A percentile compares a stretch with the other conserved stretches of the same genome.
Evolutionary conservation across 495 filamentous ascomycete species (phyloP).

Genomic region (Neurospora pannonica): DNA sequence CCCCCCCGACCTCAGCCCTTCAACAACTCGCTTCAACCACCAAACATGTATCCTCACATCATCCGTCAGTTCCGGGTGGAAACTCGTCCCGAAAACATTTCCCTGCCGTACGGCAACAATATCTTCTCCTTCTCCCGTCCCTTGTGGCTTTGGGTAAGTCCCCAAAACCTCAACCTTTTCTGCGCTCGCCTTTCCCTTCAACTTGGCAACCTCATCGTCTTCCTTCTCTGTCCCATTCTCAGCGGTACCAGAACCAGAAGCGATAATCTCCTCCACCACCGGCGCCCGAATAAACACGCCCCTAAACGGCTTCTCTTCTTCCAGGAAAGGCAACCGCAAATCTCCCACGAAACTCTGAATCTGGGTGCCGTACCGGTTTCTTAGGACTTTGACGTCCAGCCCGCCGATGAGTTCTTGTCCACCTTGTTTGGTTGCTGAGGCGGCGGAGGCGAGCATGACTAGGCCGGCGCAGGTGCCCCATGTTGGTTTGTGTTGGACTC

Average conservation of each 20-base stretch:
- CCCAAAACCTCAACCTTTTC: slow-evolving; percentile 49
- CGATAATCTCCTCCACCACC: slow-evolving; percentile 76
- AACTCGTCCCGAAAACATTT: slow-evolving; percentile 93
- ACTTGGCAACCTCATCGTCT: slow-evolving; percentile 17
- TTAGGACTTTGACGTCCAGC: slow-evolving; percentile 78
- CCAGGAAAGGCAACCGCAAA: slow-evolving; percentile 65
- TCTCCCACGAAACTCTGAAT: slow-evolving; percentile 83
- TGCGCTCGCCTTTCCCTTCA: not conserved
- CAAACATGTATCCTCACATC: slow-evolving; percentile 86
- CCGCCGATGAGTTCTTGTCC: slow-evolving; percentile 93
- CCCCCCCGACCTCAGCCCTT: slow-evolving; percentile 9
- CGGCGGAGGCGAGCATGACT: slow-evolving; percentile 81
- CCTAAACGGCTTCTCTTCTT: slow-evolving; percentile 45
- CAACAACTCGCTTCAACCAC: slow-evolving; percentile 73
- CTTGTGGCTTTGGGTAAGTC: slow-evolving; percentile 28
- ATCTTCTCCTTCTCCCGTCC: slow-evolving; percentile 42
- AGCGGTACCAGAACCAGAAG: slow-evolving; percentile 26
- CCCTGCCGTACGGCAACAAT: slow-evolving; percentile 87
- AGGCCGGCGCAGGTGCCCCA: slow-evolving; percentile 97
- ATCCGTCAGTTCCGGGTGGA: slow-evolving; percentile 89
- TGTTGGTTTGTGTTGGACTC: slow-evolving; percentile 64
- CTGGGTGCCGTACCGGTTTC: slow-evolving; percentile 96
- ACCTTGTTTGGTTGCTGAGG: slow-evolving; percentile 78
- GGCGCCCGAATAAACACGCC: slow-evolving; percentile 93
- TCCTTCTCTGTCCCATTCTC: slow-evolving; percentile 22